Percentiles rank a stretch among this genome's conserved stretches.
Conservation (phyloP, 2,329 filamentous ascomycete species). For the Penicillium sp. region DNA sequence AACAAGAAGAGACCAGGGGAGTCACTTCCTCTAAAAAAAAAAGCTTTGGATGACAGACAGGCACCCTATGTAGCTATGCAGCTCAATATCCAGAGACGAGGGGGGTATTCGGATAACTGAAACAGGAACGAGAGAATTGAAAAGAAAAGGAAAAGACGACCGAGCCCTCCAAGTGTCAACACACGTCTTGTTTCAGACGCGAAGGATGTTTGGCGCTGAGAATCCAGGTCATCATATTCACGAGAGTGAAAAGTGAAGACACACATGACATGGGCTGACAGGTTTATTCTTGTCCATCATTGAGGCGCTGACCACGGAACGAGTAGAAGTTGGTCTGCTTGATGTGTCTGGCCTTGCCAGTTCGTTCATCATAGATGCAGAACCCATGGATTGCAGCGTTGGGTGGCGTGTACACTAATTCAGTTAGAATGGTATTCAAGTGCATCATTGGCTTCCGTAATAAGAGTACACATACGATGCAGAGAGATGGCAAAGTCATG, state of each 20-base stretch:
- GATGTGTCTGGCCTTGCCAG: slow-evolving; percentile 72
- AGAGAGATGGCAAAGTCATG: slow-evolving; percentile 79
- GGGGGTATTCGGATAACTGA: background rate
- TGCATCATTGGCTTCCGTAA: background rate
- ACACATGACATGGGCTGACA: background rate
- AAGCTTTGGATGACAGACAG: background rate
- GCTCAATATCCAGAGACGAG: background rate
- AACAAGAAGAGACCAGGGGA: background rate
- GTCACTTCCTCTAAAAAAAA: background rate
- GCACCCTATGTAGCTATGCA: background rate
- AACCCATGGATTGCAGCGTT: slow-evolving; percentile 84
- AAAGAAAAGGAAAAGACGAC: background rate
- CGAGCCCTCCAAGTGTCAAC: background rate
- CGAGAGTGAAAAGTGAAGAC: background rate
- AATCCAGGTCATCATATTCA: background rate
- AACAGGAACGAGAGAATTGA: background rate
- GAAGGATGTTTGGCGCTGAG: background rate
- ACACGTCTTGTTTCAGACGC: background rate
- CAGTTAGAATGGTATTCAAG: slow-evolving; percentile 1
- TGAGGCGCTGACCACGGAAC: slow-evolving; percentile 45
- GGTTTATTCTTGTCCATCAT: slow-evolving; percentile 8
- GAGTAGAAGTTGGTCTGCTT: slow-evolving; percentile 74
- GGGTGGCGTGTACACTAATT: slow-evolving; percentile 75
- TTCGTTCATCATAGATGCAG: slow-evolving; percentile 76
- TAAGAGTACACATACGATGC: slow-evolving; percentile 58